phyloP scores from a whole-genome alignment of 2,329 filamentous ascomycete species.

The Passalora sequoiae region DNA sequence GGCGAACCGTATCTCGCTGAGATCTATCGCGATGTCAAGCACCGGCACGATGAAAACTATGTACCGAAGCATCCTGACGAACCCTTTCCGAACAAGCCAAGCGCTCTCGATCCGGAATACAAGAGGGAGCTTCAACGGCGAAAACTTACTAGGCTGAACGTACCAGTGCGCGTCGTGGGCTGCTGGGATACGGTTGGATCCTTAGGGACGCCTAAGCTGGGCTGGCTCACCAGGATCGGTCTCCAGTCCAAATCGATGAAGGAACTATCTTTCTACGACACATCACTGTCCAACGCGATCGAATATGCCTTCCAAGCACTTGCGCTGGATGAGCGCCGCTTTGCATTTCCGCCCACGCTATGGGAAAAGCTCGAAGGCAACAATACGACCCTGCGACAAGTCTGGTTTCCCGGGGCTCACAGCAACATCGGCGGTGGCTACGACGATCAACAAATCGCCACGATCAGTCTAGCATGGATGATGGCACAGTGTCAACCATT shows the following conservation, averaged over 20 bases:
- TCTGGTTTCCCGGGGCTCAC: slow-evolving; percentile 48
- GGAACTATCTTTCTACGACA: slow-evolving; percentile 47
- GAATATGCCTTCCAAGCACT: slow-evolving; percentile 44
- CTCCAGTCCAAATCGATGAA: slow-evolving; percentile 32
- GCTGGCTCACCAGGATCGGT: slow-evolving; percentile 34
- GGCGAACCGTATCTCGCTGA: slow-evolving; percentile 44
- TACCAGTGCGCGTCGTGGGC: slow-evolving; percentile 40
- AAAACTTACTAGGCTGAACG: slow-evolving; percentile 32
- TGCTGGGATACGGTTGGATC: slow-evolving; percentile 45
- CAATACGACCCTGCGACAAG: slow-evolving; percentile 42
- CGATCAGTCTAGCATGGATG: slow-evolving; percentile 55
- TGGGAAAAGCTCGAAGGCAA: slow-evolving; percentile 43
- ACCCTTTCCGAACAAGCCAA: slow-evolving; percentile 46
- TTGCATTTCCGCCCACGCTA: slow-evolving; percentile 38
- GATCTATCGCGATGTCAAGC: slow-evolving; percentile 44
- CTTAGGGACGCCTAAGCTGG: slow-evolving; percentile 45
- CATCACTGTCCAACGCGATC: slow-evolving; percentile 38
- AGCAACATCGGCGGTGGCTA: slow-evolving; percentile 44
- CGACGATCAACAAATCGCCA: slow-evolving; percentile 44
- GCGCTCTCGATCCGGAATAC: slow-evolving; percentile 40
- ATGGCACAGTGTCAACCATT: slow-evolving; percentile 48
- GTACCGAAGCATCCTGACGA: slow-evolving; percentile 42
- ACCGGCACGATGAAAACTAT: slow-evolving; percentile 42
- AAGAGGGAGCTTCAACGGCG: slow-evolving; percentile 36
- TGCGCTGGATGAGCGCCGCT: slow-evolving; percentile 41